Evolutionary conservation across 305 asterid genomes (phyloP).

Genomic region (Solanum chacoense): DNA sequence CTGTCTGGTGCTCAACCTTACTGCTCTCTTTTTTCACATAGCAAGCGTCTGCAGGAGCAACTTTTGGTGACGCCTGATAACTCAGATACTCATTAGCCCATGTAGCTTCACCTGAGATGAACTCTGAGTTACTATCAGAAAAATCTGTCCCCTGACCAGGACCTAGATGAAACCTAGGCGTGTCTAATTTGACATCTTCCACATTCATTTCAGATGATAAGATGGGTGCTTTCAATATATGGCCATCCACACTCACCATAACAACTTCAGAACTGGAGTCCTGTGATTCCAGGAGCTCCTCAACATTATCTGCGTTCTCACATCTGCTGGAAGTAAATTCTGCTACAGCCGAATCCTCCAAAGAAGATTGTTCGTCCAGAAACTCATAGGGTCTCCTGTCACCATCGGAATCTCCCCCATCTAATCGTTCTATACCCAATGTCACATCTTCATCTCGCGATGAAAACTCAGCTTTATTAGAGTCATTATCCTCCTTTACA

Average conservation of each 20-base stretch:
- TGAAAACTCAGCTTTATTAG: slow-evolving; percentile 26
- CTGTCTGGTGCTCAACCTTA: slow-evolving; percentile 15
- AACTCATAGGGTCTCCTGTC: slow-evolving; percentile 56
- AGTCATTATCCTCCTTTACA: slow-evolving; percentile 11
- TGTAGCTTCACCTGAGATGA: slow-evolving; percentile 26
- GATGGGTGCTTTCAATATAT: slow-evolving; percentile 69
- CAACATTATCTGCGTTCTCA: slow-evolving; percentile 39
- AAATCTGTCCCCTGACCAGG: slow-evolving; percentile 45
- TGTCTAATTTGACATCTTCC: slow-evolving; percentile 41
- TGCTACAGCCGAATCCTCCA: slow-evolving; percentile 47
- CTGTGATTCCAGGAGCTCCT: slow-evolving; percentile 40
- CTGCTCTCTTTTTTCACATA: slow-evolving; percentile 10
- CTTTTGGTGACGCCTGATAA: slow-evolving; percentile 10
- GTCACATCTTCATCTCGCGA: slow-evolving; percentile 48
- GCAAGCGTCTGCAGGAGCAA: slow-evolving; percentile 10
- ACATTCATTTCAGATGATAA: slow-evolving; percentile 38
- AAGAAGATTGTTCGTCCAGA: slow-evolving; percentile 47
- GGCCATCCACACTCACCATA: slow-evolving; percentile 80
- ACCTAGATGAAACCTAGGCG: slow-evolving; percentile 60
- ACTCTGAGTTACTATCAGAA: slow-evolving; percentile 13
- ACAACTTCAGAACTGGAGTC: slow-evolving; percentile 61
- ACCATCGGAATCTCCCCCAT: slow-evolving; percentile 46
- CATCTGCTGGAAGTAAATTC: slow-evolving; percentile 47
- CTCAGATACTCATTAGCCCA: slow-evolving; percentile 34
- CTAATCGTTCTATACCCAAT: slow-evolving; percentile 44